Evolutionary conservation across 148 eudicot genomes (phyloP), one percentile per base, ranked within the genome.

Genomic region (Hydrangea macrophylla): DNA sequence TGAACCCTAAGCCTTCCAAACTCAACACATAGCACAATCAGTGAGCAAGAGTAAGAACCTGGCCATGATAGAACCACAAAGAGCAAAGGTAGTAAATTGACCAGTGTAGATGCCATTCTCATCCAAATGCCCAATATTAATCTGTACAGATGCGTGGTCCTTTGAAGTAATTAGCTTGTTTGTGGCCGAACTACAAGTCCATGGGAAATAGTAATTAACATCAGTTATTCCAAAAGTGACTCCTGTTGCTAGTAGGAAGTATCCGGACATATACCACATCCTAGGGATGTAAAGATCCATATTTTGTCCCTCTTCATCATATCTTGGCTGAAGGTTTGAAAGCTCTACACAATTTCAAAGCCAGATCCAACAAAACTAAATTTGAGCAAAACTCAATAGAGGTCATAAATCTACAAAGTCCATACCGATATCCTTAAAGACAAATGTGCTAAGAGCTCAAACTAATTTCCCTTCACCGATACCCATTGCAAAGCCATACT

Each of bases 71-170:
- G 74, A 79, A 54, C 76, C 80, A 55, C 71, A 76, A 23, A 82
- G 83, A 10, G 78, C 83, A 70, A 67, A 67, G 31, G 83, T 65
- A 54, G 81, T 28, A 64, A 44, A 69, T 39, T 64, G 61, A 33
- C 78, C 70, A 36, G 68, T 73, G 59, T 76, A 79, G 58, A 76
- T 48, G 12, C 78, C 83, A 54, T 70, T 76, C 65, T 64, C 83
- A 64, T 79, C 81, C 81, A 81, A 60, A 59, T 80, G 83, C 24
- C 84, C 81, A 72, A 68, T 25, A 53, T 77, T 77, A 35, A 83
- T 56, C 73, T 80, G 81, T 40, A 80, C 80, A 8, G 83, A 71
- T 7, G 86, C 81, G 4, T 79, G 77, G 55, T 80, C 79, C 73
- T 79, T 76, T 0, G 75, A 76, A 3, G 79, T 80, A 22, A 83